A percentile compares a stretch with the other conserved stretches of the same genome.
These are phyloP conservation scores for Chamaecyparis obtusa DNA, from an alignment of 75 land plant genomes.

Conservation along the genomic window DNA sequence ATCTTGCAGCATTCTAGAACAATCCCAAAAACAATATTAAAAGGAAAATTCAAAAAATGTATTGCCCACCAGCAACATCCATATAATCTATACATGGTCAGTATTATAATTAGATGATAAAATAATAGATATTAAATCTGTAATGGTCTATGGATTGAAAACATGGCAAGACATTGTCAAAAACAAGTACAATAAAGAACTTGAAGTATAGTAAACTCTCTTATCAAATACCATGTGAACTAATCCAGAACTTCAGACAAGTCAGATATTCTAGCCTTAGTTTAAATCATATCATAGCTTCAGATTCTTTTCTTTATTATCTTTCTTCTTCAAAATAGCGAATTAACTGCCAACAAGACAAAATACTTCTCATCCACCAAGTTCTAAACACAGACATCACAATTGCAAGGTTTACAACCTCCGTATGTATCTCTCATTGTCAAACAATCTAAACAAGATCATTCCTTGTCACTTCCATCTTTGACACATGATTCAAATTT, in stretches of 20 bases:
- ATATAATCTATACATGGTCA: neutral
- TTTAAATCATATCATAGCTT: neutral
- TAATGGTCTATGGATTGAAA: neutral
- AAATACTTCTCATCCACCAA: neutral
- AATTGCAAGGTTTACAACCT: too few species aligned
- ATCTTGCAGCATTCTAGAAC: constrained; percentile 77
- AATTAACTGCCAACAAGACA: neutral
- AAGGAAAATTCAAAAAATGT: neutral
- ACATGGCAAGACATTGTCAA: neutral
- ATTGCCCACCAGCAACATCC: neutral
- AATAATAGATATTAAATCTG: neutral
- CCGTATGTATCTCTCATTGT: too few species aligned
- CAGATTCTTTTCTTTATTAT: neutral
- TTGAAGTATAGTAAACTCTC: neutral
- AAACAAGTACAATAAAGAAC: neutral
- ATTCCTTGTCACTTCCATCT: too few species aligned
- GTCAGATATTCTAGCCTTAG: neutral
- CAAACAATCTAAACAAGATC: too few species aligned
- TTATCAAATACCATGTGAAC: neutral
- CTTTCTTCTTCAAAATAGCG: neutral
- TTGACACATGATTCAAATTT: too few species aligned
- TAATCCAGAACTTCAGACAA: neutral
- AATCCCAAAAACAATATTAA: neutral
- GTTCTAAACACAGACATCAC: neutral
- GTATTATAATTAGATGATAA: neutral